These are phyloP conservation scores for Fonsecaea monophora DNA, from an alignment of 2,329 filamentous ascomycete genomes.

Conservation along the genomic window DNA sequence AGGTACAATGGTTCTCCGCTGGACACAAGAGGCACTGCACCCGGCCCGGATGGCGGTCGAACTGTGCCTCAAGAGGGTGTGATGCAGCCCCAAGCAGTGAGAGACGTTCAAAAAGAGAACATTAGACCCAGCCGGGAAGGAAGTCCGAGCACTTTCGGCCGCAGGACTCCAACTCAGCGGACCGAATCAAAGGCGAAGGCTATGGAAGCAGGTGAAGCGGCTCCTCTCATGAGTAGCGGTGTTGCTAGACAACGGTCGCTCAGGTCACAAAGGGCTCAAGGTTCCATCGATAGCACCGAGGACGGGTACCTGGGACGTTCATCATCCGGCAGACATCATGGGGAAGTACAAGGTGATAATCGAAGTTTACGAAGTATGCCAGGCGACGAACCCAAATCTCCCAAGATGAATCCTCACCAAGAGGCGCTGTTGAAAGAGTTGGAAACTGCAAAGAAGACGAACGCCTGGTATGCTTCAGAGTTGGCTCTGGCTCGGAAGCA, in stretches of 20 bases:
- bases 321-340: conserved; percentile 37
- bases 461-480: conserved; percentile 97
- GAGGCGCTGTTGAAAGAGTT: conserved; percentile 82
- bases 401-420: conserved; percentile 54
- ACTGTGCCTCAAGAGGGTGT: conserved; percentile 26
- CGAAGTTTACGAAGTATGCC: conserved; percentile 50
- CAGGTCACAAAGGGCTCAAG: conserved; percentile 66
- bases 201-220: conserved; percentile 55
- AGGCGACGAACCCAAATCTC: conserved; percentile 53
- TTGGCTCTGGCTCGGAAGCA: conserved; percentile 88
- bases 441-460: conserved; percentile 80
- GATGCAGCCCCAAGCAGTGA: conserved; percentile 33
- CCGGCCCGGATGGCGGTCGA: conserved; percentile 32
- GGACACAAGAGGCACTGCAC: conserved; percentile 43
- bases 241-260: conserved; percentile 59
- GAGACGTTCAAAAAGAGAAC: conserved; percentile 36
- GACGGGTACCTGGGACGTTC: conserved; percentile 60
- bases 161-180: conserved; percentile 67
- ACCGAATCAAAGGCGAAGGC: conserved; percentile 49
- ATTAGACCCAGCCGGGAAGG: conserved; percentile 51
- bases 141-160: conserved; percentile 63
- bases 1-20: conserved; percentile 54
- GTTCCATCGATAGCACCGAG: conserved; percentile 71
- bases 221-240: conserved; percentile 49
- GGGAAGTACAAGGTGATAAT: conserved; percentile 50